Evolutionary conservation across 352 stramenopile species (phyloP), one percentile per base, ranked within the genome.

Genomic region (Pythium phragmitis): DNA sequence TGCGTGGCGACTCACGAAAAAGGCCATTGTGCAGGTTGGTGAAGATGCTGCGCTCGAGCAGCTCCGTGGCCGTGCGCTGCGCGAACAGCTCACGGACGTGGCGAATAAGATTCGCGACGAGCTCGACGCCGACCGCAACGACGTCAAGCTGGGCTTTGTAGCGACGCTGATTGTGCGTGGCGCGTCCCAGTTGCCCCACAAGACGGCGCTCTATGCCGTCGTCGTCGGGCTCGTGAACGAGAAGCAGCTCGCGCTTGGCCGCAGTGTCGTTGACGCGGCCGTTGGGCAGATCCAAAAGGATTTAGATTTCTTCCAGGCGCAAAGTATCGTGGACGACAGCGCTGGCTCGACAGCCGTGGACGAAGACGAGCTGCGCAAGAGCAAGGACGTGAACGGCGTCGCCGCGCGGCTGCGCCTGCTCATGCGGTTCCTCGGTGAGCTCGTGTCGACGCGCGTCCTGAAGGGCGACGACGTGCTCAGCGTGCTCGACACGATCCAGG

Each of bases 1-100:
- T 13, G 68, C 78, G 26, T 93, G 84, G 84, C 82, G 84, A 7
- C 60, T 93, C 48, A 72, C 79, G 33, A 91, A 91, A 63, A 91
- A 94, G 65, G 76, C 71, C 23, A 65, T 92, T 46, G 70, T 94
- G 39, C 82, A 92, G 63, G 72, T 92, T 3, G 77, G 80, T 9
- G 82, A 90, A 60, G 65, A 73, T 26, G 73, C 61, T 19, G 60
- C 51, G 36, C 54, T 65, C 19, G 75, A 78, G 49, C 77, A 74
- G 33, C 69, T 77, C 3, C 50, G 69, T 33, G 72, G 60, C 17
- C 19, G 56, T 9, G 67, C 57, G 8, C 62, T 87, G 55, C 79
- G 73, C 39, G 79, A 89, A 14, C 73, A 89, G 26, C 57, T 91
- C 23, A 54, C 60, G 43, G 77, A 76, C 39, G 75, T 76, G 6